Percentiles rank a stretch among this genome's conserved stretches.
Conservation (phyloP, 768 basidiomycete species). For the Tricholoma flavovirens region DNA sequence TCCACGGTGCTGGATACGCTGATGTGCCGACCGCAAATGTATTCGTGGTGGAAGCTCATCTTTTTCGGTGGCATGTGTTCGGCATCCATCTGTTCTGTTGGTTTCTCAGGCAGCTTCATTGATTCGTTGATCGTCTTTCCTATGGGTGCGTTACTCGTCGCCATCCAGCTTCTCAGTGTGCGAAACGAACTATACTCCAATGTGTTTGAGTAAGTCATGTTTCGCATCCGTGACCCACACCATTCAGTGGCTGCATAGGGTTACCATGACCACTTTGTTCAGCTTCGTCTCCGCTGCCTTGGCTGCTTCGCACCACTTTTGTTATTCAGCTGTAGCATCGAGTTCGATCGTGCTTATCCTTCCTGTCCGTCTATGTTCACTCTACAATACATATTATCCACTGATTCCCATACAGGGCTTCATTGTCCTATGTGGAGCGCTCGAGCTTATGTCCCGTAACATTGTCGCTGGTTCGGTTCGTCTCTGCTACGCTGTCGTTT, state of each 20-base stretch:
- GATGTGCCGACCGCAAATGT: conserved; percentile 62
- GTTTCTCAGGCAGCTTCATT: conserved; percentile 72
- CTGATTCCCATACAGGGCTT: conserved; percentile 41
- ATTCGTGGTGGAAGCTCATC: conserved; percentile 54
- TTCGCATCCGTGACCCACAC: not conserved
- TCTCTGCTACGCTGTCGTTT: conserved; percentile 73
- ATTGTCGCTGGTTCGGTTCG: conserved; percentile 80
- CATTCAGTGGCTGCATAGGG: conserved; percentile 31
- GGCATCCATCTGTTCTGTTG: conserved; percentile 64
- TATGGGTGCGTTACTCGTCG: conserved; percentile 68
- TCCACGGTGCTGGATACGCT: conserved; percentile 59
- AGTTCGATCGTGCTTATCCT: conserved; percentile 76
- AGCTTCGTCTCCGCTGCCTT: conserved; percentile 77
- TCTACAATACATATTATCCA: conserved; percentile 7
- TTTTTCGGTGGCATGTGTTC: conserved; percentile 77
- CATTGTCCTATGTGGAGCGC: conserved; percentile 63
- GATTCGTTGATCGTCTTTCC: conserved; percentile 71
- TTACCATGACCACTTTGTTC: conserved; percentile 72
- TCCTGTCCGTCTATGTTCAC: conserved; percentile 41
- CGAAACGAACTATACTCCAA: conserved; percentile 77
- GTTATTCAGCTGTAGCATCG: conserved; percentile 77
- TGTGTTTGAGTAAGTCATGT: conserved; percentile 58
- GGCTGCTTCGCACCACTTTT: conserved; percentile 59
- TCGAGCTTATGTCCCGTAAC: conserved; percentile 76
- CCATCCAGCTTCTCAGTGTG: conserved; percentile 64